Conservation (phyloP, 306 rosid species). For the Cucumis melo region DNA sequence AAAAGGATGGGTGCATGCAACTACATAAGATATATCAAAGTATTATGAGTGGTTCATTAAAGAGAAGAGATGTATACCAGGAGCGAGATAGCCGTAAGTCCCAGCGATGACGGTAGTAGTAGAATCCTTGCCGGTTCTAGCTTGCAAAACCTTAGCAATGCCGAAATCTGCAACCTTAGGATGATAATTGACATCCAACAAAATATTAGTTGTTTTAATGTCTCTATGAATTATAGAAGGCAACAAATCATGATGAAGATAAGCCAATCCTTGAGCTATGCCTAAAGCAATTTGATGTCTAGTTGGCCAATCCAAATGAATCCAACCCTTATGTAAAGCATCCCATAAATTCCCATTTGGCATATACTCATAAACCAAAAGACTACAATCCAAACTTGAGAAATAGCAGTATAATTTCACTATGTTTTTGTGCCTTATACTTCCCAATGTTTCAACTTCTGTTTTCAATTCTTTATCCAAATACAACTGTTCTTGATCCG, state of each 20-base stretch:
- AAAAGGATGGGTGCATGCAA: too few species aligned
- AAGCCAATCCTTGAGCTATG: conserved; percentile 79
- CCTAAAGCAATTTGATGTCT: conserved; percentile 77
- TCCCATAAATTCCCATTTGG: conserved; percentile 93
- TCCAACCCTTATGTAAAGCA: conserved; percentile 62
- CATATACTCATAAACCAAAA: conserved; percentile 86
- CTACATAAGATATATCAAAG: too few species aligned
- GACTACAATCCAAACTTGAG: conserved; percentile 55
- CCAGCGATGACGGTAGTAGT: conserved; percentile 87
- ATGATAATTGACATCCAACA: conserved; percentile 63
- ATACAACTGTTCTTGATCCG: conserved; percentile 36
- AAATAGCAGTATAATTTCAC: conserved; percentile 76
- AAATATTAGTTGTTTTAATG: conserved; percentile 76
- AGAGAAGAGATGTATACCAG: conserved; percentile 10
- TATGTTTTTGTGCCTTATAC: conserved; percentile 83
- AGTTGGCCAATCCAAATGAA: conserved; percentile 77
- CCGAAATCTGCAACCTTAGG: conserved; percentile 98
- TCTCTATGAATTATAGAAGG: conserved; percentile 81
- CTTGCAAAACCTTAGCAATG: conserved; percentile 92
- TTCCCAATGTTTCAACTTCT: conserved; percentile 86
- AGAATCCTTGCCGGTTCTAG: conserved; percentile 71
- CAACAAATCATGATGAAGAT: conserved; percentile 85
- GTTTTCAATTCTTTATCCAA: conserved; percentile 57
- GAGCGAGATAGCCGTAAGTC: conserved; percentile 88
- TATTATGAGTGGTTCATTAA: too few species aligned